These are phyloP conservation scores for Didymella pinodella DNA, from an alignment of 2,329 filamentous ascomycete species.

Conservation along the genomic window DNA sequence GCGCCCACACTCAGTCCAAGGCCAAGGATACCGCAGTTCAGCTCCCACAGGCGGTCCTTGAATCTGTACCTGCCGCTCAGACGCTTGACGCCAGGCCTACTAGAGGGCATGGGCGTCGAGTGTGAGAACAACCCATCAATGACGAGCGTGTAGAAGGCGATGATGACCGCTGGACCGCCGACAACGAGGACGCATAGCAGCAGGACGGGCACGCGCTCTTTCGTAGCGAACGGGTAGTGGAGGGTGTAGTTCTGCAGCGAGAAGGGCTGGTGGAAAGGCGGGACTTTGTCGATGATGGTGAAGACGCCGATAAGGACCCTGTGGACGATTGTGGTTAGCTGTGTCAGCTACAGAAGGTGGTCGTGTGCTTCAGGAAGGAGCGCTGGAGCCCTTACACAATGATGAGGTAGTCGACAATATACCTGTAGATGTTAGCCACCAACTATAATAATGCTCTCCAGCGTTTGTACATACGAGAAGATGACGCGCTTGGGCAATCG, in stretches of 20 bases:
- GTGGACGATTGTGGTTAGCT: slow-evolving; percentile 30
- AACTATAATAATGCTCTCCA: too few relatives aligned
- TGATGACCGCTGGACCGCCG: slow-evolving; percentile 59
- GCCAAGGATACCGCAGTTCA: slow-evolving; percentile 68
- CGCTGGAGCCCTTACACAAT: slow-evolving; percentile 57
- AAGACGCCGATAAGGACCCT: slow-evolving; percentile 62
- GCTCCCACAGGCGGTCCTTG: slow-evolving; percentile 67
- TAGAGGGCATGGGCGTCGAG: slow-evolving; percentile 43
- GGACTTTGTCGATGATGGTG: slow-evolving; percentile 60
- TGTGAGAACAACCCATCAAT: slow-evolving; percentile 68
- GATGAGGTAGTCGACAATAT: slow-evolving; percentile 67
- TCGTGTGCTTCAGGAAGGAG: slow-evolving; percentile 40
- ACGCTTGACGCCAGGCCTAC: slow-evolving; percentile 42
- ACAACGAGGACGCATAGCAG: slow-evolving; percentile 60
- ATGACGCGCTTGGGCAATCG: slow-evolving; percentile 59
- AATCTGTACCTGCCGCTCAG: slow-evolving; percentile 59
- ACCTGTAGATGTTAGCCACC: slow-evolving; percentile 52
- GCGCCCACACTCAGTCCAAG: slow-evolving; percentile 61
- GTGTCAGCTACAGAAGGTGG: slow-evolving; percentile 38
- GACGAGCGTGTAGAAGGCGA: slow-evolving; percentile 64
- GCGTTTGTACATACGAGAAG: slow-evolving; percentile 57
- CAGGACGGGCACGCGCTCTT: slow-evolving; percentile 63
- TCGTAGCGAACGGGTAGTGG: slow-evolving; percentile 64
- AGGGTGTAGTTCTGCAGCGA: slow-evolving; percentile 64
- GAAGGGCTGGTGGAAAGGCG: slow-evolving; percentile 66